Percentiles rank a stretch among this genome's conserved stretches.
phyloP scores from a whole-genome alignment of 768 basidiomycete species.

The Macrolepiota albuminosa region DNA sequence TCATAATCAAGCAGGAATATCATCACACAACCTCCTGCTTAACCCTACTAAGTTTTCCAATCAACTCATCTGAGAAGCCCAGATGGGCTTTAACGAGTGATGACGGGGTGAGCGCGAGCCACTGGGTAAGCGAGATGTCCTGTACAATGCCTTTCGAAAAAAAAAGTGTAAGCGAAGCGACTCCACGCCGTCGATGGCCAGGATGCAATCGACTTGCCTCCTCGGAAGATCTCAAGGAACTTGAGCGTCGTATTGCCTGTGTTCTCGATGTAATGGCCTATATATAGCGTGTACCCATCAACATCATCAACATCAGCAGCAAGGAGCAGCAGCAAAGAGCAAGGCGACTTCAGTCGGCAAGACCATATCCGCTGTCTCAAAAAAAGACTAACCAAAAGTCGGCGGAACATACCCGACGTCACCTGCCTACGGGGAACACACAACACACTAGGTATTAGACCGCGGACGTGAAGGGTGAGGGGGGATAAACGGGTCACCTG shows the following conservation, averaged over 20 bases:
- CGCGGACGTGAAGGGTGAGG: not conserved
- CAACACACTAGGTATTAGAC: not conserved
- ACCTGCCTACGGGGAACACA: conserved; percentile 22
- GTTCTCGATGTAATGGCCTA: conserved; percentile 68
- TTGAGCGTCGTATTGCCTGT: conserved; percentile 53
- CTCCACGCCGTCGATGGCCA: not conserved
- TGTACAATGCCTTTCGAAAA: conserved; percentile 30
- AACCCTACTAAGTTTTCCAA: conserved; percentile 44
- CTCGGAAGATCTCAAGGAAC: conserved; percentile 60
- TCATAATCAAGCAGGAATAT: no score
- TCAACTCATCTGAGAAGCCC: conserved; percentile 45
- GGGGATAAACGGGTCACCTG: conserved; percentile 1
- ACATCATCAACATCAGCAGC: no score
- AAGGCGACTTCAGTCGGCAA: no score
- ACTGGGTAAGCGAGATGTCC: conserved; percentile 54
- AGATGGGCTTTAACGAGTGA: conserved; percentile 59
- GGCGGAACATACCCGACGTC: conserved; percentile 37
- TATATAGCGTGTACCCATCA: conserved; percentile 14
- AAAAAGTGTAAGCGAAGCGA: not conserved
- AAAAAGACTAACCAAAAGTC: conserved; percentile 23
- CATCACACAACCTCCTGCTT: conserved; percentile 41
- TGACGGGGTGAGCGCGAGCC: conserved; percentile 59
- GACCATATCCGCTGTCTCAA: no score
- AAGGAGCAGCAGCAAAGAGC: no score
- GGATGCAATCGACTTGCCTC: conserved; percentile 27